phyloP scores from a whole-genome alignment of 352 stramenopile genomes.

The Elongisporangium undulatum region DNA sequence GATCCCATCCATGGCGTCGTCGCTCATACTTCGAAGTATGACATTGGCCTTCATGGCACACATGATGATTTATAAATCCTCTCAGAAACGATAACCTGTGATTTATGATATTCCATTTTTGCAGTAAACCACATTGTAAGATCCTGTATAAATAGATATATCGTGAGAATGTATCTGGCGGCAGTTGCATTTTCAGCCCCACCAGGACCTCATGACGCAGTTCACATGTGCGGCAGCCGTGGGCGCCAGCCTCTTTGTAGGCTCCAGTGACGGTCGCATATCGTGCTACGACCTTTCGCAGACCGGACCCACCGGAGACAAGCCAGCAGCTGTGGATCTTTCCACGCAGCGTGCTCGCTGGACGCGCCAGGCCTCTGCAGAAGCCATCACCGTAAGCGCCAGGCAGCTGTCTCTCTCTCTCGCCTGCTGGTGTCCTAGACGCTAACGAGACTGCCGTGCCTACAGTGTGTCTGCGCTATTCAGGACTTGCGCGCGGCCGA shows the following conservation, averaged over 20 bases:
- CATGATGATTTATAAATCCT: not conserved
- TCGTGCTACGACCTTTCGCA: not conserved
- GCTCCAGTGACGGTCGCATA: constrained; percentile 18
- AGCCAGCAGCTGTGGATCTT: not conserved
- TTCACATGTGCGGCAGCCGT: constrained; percentile 19
- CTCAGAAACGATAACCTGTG: not conserved
- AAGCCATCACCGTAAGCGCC: constrained; percentile 20
- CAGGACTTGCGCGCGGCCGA: constrained; percentile 6
- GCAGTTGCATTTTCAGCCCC: not conserved
- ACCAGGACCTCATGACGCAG: constrained; percentile 4
- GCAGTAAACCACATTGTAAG: too few relatives aligned
- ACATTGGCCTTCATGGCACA: too few relatives aligned
- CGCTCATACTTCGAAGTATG: too few relatives aligned
- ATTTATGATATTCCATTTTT: too few relatives aligned
- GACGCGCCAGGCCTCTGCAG: constrained; percentile 8
- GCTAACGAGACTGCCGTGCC: constrained; percentile 4
- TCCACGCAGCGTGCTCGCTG: constrained; percentile 5
- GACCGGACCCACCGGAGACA: not conserved
- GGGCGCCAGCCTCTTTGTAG: constrained; percentile 22
- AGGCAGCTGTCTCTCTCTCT: constrained; percentile 4
- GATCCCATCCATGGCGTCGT: too few relatives aligned
- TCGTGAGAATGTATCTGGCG: not conserved
- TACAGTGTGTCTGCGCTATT: constrained; percentile 32
- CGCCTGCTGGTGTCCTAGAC: not conserved
- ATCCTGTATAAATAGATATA: not conserved